Evolutionary conservation across 202 grass and related monocot genomes (phyloP).

Genomic region (Zizania palustris): DNA sequence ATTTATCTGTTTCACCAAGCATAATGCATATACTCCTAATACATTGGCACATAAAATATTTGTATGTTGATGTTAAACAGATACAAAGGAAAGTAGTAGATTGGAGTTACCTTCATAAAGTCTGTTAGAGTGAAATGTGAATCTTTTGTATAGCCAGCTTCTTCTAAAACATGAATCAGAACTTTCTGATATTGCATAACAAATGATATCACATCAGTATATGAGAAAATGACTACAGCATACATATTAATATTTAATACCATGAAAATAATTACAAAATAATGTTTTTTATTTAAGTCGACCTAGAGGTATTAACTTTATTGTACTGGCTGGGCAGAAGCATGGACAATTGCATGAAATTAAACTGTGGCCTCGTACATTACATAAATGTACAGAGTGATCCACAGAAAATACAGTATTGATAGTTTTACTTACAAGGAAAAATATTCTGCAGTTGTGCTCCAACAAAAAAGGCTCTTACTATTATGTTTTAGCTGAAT

Average conservation of each 20-base stretch:
- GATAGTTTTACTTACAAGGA: background rate
- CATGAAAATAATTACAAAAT: background rate
- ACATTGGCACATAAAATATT: background rate
- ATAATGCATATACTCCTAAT: slow-evolving; percentile 6
- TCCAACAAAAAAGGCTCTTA: background rate
- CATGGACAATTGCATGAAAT: background rate
- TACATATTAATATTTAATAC: background rate
- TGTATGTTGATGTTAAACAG: slow-evolving; percentile 2
- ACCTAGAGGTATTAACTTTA: background rate
- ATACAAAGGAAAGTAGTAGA: background rate
- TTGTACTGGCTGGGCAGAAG: background rate
- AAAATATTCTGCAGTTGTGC: background rate
- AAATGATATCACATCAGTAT: slow-evolving; percentile 1
- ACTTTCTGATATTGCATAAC: slow-evolving; percentile 61
- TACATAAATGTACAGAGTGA: background rate
- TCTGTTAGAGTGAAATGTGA: slow-evolving; percentile 62
- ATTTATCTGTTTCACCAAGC: background rate
- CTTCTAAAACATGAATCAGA: slow-evolving; percentile 69
- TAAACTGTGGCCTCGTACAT: background rate
- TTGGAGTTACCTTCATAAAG: slow-evolving; percentile 73
- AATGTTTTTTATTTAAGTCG: background rate
- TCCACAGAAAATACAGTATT: background rate
- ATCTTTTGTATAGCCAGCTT: slow-evolving; percentile 74
- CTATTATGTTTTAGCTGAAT: background rate
- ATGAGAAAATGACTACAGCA: slow-evolving; percentile 8